phyloP scores from a whole-genome alignment of 192 early-diverging fungal species.

The Obelidium mucronatum region DNA sequence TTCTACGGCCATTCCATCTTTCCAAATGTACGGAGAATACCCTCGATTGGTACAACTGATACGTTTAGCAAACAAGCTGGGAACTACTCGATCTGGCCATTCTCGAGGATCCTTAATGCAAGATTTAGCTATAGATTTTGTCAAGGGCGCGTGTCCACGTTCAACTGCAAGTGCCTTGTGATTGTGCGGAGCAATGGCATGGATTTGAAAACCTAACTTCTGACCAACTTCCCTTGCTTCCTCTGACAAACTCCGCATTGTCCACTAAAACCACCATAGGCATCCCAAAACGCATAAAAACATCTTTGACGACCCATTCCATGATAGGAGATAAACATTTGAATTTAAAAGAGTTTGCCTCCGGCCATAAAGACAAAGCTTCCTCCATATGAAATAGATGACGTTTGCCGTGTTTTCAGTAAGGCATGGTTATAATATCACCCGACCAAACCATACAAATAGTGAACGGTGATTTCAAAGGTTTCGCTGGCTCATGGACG shows the following conservation, averaged over 20 bases:
- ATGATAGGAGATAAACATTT: neutral
- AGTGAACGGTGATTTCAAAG: neutral
- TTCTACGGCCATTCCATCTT: neutral
- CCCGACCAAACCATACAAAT: neutral
- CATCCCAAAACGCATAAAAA: constrained; percentile 3
- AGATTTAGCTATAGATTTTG: neutral
- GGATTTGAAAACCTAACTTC: neutral
- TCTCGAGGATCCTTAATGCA: neutral
- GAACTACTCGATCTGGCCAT: neutral
- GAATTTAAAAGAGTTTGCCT: neutral
- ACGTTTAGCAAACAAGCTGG: neutral
- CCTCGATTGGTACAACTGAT: neutral
- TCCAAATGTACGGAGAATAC: neutral
- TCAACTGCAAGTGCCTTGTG: neutral
- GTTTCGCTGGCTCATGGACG: neutral
- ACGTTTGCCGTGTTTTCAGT: neutral
- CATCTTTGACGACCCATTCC: neutral
- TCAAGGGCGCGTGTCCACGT: neutral
- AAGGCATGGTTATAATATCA: neutral
- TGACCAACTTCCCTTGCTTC: neutral
- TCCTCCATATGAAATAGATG: neutral
- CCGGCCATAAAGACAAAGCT: neutral
- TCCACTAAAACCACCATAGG: constrained; percentile 12
- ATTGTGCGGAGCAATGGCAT: neutral
- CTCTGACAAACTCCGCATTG: neutral